Evolutionary conservation across 495 filamentous ascomycete species (phyloP), one percentile per base, ranked within the genome.

Genomic region (Amphirosellinia nigrospora): DNA sequence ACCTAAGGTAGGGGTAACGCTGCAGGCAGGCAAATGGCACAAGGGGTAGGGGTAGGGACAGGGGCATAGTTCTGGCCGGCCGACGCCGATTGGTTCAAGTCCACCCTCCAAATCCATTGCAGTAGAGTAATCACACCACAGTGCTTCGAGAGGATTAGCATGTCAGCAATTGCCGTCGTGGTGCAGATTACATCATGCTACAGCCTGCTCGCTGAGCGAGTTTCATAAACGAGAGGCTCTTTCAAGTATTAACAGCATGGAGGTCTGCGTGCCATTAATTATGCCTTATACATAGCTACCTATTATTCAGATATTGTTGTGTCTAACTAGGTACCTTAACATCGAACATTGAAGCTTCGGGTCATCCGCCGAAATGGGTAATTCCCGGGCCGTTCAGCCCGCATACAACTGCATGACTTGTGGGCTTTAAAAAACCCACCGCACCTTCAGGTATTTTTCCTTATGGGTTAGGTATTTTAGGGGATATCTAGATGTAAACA

Each of bases 81-180:
- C 9, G 32, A 13, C 63, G 34, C 63, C 63, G 63, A 65, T 64
- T 65, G 63, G 63, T 28, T 21, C 38, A n/a, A 16, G 28, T 38
- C 62, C 34, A 64, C 43, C 61, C n/a, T 6, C 16, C 16, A 46
- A 36, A 6, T 65, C 11, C 46, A 41, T 28, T 65, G 63, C 46
- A 65, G 46, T 65, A 53, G 53, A 65, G 46, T 65, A 53, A 65
- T 39, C 62, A 65, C 62, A 43, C 16, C 19, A 15, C 15, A 19
- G 21, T 39, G 39, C 39, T n/a, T 15, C 26, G 23, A 15, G 6
- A 46, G 60, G 43, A 64, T 64, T 43, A 23, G 36, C 61, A 32
- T 52, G 62, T 52, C 62, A 64, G 45, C 62, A 52, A 45, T 64
- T 50, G n/a, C n/a, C n/a, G n/a, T n/a, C 45, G 45, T 64, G 45